phyloP scores from a whole-genome alignment of 2,329 filamentous ascomycete genomes.

The Tricladium varicosporioides region DNA sequence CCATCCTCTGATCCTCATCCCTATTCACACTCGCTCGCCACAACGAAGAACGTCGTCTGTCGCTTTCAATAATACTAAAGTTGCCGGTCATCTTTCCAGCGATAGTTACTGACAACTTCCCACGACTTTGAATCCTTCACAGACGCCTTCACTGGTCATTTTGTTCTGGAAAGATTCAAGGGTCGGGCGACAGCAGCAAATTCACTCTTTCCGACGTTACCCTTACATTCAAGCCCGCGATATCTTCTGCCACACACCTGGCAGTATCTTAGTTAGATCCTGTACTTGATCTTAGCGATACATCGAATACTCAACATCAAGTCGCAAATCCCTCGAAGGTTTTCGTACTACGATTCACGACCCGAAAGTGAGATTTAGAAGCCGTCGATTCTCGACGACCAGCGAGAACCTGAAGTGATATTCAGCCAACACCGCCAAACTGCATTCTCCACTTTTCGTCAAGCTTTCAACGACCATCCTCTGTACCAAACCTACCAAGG shows the following conservation, averaged over 20 bases:
- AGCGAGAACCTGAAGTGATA: slow-evolving; percentile 8
- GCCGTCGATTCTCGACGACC: slow-evolving; percentile 23
- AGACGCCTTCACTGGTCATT: slow-evolving; percentile 63
- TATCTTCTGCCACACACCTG: slow-evolving; percentile 11
- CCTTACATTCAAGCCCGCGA: neutral
- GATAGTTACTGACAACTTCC: slow-evolving; percentile 34
- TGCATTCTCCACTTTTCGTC: slow-evolving; percentile 71
- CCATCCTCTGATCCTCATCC: slow-evolving; percentile 20
- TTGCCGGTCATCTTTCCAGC: slow-evolving; percentile 37
- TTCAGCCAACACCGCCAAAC: slow-evolving; percentile 51
- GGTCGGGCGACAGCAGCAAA: slow-evolving; percentile 37
- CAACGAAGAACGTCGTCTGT: slow-evolving; percentile 32
- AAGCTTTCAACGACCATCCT: slow-evolving; percentile 49
- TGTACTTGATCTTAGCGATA: neutral
- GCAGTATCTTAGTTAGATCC: slow-evolving; percentile 5
- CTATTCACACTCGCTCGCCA: slow-evolving; percentile 30
- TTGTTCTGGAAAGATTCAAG: slow-evolving; percentile 32
- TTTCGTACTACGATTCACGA: neutral
- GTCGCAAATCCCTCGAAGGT: neutral
- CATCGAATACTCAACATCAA: neutral
- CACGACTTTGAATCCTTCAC: slow-evolving; percentile 38
- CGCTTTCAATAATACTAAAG: slow-evolving; percentile 34
- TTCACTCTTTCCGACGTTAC: slow-evolving; percentile 1
- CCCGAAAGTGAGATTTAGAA: slow-evolving; percentile 2
- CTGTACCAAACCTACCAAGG: slow-evolving; percentile 36